Evolutionary conservation across 768 basidiomycete genomes (phyloP).

Genomic region (Ephemerocybe angulata): DNA sequence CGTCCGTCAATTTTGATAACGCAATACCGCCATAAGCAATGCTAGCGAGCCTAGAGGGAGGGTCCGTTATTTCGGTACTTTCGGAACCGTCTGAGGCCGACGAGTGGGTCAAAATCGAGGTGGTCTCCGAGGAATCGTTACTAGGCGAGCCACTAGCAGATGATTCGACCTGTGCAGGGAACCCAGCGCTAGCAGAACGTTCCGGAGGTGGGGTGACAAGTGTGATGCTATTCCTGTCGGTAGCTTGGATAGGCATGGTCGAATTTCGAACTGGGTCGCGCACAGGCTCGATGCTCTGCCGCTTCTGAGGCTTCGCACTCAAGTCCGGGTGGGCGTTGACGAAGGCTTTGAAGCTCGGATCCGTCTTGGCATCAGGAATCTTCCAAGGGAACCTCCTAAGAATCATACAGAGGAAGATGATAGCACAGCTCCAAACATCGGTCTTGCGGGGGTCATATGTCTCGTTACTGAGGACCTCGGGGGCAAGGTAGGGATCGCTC

Average conservation of each 20-base stretch:
- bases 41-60: constrained; percentile 42
- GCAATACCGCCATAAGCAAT: constrained; percentile 17
- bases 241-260: constrained; percentile 31
- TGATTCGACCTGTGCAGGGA: constrained; percentile 25
- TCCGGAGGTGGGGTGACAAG: constrained; percentile 23
- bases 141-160: constrained; percentile 32
- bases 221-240: constrained; percentile 20
- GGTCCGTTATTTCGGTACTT: constrained; percentile 47
- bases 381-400: constrained; percentile 98
- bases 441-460: constrained; percentile 95
- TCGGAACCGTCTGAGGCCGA: constrained; percentile 34
- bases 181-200: constrained; percentile 33
- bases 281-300: constrained; percentile 6
- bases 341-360: constrained; percentile 88
- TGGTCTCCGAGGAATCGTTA: constrained; percentile 40
- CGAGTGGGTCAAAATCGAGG: constrained; percentile 42
- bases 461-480: constrained; percentile 81
- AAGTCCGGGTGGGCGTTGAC: constrained; percentile 92
- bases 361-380: constrained; percentile 91
- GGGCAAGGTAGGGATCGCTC: constrained; percentile 96
- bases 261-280: constrained; percentile 2
- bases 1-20: constrained; percentile 15
- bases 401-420: constrained; percentile 99
- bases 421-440: constrained; percentile 97
- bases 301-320: constrained; percentile 40